Percentiles rank a stretch among this genome's conserved stretches.
These are phyloP conservation scores for Sarocladiaceae sp. DNA, from an alignment of 2,329 filamentous ascomycete species.

Conservation along the genomic window DNA sequence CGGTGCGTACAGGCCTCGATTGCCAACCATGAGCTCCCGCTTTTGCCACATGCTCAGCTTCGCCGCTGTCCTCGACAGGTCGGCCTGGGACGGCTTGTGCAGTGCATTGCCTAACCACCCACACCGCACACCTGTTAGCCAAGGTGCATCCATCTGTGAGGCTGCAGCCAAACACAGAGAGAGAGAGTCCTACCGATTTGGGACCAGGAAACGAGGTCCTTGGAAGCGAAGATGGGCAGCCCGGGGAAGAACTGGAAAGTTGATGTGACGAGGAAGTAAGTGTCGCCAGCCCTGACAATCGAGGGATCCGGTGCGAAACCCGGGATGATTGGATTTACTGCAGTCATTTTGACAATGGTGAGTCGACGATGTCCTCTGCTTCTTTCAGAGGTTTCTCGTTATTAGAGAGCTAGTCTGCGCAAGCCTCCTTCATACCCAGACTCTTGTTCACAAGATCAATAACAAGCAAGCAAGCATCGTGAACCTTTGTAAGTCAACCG, in stretches of 20 bases:
- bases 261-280: constrained; percentile 40
- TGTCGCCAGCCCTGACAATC: constrained; percentile 19
- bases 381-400: too few relatives aligned
- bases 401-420: too few relatives aligned
- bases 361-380: too few relatives aligned
- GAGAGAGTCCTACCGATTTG: constrained; percentile 1
- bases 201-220: constrained; percentile 23
- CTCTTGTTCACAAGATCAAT: too few relatives aligned
- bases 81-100: constrained; percentile 1
- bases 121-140: not conserved
- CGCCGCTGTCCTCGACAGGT: constrained; percentile 2
- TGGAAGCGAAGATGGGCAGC: constrained; percentile 30
- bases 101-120: constrained; percentile 1
- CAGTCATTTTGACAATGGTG: too few relatives aligned
- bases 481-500: too few relatives aligned
- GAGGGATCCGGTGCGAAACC: constrained; percentile 26
- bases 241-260: constrained; percentile 56
- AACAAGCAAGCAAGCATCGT: too few relatives aligned
- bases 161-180: not conserved
- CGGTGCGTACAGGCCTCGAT: constrained; percentile 14
- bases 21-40: constrained; percentile 18
- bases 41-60: constrained; percentile 6
- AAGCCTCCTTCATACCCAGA: too few relatives aligned
- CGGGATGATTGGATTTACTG: constrained; percentile 21
- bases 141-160: not conserved